Evolutionary conservation across 768 basidiomycete genomes (phyloP), one percentile per base, ranked within the genome.

Genomic region (Porphyrellus cyaneotinctus): DNA sequence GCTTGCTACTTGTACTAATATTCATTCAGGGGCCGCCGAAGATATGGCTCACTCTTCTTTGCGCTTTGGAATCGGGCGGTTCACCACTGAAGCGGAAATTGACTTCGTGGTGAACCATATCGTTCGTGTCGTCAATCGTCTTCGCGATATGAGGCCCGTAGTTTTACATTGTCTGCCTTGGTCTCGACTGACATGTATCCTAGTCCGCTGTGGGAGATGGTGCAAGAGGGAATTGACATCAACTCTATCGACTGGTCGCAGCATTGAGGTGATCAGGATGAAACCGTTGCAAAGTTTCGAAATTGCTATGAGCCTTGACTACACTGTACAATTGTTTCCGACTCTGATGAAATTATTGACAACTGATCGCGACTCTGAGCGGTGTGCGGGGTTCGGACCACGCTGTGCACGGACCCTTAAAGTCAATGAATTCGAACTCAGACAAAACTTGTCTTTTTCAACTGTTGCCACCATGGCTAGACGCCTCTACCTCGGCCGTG

Each of bases 31-130:
- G 60, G 92, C 95, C 32, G 93, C 94, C 24, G 97, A 99, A 68
- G 97, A 98, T 64, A 97, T 97, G 94, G 97, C 97, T 0, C 97
- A 99, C 68, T 97, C 94, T 17, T 95, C 93, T 17, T 78, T 99
- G 50, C 88, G 97, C 23, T 99, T 99, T 70, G 97, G 97, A 42
- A 88, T 99, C 55, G 97, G 97, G 23, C 85, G 97, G 20, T 99
- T 99, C 72, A 98, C 95, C 17, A 99, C 97, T 2, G 94, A 97
- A 67, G 91, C 86, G 4, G 97, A 99, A 73, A 80, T 99, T 52
- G 97, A 99, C 69, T 93, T 90, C 59, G 95, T 99, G 44, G 80
- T 95, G 35, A 78, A 82, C 58, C 87, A 91, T 64, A 92, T 98
- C 47, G 83, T 95, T 18, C 76, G 78, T 28, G 89, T 89, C n/a